Percentiles rank a stretch among this genome's conserved stretches.
Conservation (phyloP, 1,139 yeast genomes). For the Zygoascus sp. region DNA sequence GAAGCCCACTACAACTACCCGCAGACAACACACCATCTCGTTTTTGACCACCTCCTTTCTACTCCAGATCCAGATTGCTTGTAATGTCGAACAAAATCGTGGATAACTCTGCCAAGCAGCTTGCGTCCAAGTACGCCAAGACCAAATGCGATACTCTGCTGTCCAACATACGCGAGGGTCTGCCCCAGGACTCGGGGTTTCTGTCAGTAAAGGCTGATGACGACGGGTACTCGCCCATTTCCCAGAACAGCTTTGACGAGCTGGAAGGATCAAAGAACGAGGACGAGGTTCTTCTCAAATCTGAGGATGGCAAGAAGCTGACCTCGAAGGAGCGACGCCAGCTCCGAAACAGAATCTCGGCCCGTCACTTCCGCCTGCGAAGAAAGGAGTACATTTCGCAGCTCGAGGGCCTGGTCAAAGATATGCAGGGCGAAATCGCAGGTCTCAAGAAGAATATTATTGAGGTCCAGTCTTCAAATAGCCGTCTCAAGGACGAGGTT, state of each 20-base stretch:
- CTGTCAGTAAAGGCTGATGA: background rate
- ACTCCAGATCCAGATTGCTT: no score
- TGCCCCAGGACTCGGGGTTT: background rate
- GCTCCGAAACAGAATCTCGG: constrained; percentile 33
- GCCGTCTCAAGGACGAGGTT: constrained; percentile 9
- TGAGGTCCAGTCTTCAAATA: constrained; percentile 14
- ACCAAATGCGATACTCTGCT: constrained; percentile 13
- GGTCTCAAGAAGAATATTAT: constrained; percentile 21
- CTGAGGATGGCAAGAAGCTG: constrained; percentile 32
- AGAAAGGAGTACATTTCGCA: constrained; percentile 34
- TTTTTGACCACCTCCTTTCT: background rate
- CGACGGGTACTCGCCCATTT: constrained; percentile 2
- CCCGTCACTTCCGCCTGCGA: constrained; percentile 34
- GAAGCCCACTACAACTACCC: background rate
- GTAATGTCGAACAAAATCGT: background rate
- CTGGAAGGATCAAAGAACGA: constrained; percentile 18
- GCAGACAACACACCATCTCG: background rate
- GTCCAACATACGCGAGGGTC: constrained; percentile 5
- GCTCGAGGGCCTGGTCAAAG: constrained; percentile 29
- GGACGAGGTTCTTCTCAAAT: constrained; percentile 30
- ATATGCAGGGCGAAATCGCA: constrained; percentile 25
- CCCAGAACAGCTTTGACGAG: constrained; percentile 4
- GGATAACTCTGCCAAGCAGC: background rate
- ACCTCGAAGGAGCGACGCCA: constrained; percentile 33
- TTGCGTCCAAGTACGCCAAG: constrained; percentile 13